phyloP scores from a whole-genome alignment of 2,329 filamentous ascomycete genomes.

The Elsinoe perseae region DNA sequence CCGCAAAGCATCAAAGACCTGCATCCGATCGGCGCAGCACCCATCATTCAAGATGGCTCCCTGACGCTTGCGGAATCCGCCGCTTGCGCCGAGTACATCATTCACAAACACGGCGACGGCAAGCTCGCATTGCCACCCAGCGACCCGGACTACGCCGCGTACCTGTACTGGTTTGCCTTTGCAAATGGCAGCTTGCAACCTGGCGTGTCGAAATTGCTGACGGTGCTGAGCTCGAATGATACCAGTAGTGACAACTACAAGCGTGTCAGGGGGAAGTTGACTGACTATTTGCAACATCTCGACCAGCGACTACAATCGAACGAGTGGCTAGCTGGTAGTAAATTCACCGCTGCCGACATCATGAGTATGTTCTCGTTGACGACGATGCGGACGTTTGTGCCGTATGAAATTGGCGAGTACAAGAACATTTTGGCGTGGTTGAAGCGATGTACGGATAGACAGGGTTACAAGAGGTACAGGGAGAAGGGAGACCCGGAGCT shows the following conservation, averaged over 20 bases:
- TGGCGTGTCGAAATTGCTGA: slow-evolving; percentile 22
- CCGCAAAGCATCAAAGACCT: slow-evolving; percentile 27
- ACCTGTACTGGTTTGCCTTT: slow-evolving; percentile 59
- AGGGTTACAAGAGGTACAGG: slow-evolving; percentile 27
- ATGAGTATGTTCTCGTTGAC: slow-evolving; percentile 56
- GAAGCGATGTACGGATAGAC: slow-evolving; percentile 23
- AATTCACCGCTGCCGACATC: slow-evolving; percentile 59
- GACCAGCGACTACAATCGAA: slow-evolving; percentile 43
- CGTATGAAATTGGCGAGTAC: slow-evolving; percentile 24
- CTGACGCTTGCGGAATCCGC: slow-evolving; percentile 52
- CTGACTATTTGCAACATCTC: slow-evolving; percentile 37
- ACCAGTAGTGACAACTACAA: slow-evolving; percentile 27
- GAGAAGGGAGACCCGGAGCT: slow-evolving; percentile 29
- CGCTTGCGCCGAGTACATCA: slow-evolving; percentile 57
- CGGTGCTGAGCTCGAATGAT: slow-evolving; percentile 20
- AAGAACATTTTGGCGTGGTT: slow-evolving; percentile 26
- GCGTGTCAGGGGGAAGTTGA: slow-evolving; percentile 31
- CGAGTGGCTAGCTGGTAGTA: slow-evolving; percentile 51
- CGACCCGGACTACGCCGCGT: slow-evolving; percentile 49
- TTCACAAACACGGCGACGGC: slow-evolving; percentile 46
- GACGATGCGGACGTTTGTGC: slow-evolving; percentile 50
- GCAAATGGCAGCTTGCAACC: slow-evolving; percentile 37
- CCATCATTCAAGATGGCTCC: slow-evolving; percentile 49
- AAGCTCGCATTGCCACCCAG: slow-evolving; percentile 40
- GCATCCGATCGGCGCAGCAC: slow-evolving; percentile 47